Evolutionary conservation across 352 stramenopile species (phyloP).

Genomic region (Plasmopara halstedii): DNA sequence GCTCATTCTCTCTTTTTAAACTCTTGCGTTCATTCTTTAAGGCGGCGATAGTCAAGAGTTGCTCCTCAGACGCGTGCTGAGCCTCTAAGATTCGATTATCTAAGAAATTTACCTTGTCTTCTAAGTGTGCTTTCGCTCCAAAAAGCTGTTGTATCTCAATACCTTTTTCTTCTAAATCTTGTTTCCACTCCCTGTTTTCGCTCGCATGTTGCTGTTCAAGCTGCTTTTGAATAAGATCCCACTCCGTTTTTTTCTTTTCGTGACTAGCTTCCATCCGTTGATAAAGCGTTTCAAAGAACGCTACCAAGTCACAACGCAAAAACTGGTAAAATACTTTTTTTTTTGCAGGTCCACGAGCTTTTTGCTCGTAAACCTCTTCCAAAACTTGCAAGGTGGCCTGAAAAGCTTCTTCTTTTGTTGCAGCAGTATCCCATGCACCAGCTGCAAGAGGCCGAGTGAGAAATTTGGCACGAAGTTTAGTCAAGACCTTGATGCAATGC

Average conservation of each 20-base stretch:
- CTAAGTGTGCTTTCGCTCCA: slow-evolving; percentile 37
- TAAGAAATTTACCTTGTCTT: slow-evolving; percentile 50
- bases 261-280: slow-evolving; percentile 28
- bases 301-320: slow-evolving; percentile 39
- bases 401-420: slow-evolving; percentile 19
- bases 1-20: slow-evolving; percentile 24
- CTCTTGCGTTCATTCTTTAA: slow-evolving; percentile 31
- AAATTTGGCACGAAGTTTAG: slow-evolving; percentile 25
- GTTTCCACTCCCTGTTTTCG: slow-evolving; percentile 35
- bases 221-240: slow-evolving; percentile 20
- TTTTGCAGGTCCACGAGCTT: slow-evolving; percentile 55
- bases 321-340: slow-evolving; percentile 68
- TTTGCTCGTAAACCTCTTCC: slow-evolving; percentile 47
- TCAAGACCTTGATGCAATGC: slow-evolving; percentile 43
- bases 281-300: slow-evolving; percentile 48
- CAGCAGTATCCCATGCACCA: slow-evolving; percentile 31
- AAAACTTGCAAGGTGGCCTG: slow-evolving; percentile 37
- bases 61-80: slow-evolving; percentile 25
- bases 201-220: slow-evolving; percentile 31
- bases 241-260: slow-evolving; percentile 12
- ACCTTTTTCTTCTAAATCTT: slow-evolving; percentile 36
- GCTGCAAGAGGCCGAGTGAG: slow-evolving; percentile 31
- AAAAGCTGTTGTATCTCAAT: slow-evolving; percentile 36
- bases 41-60: slow-evolving; percentile 20
- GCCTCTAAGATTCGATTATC: slow-evolving; percentile 33